Conservation (phyloP, 2,329 filamentous ascomycete species). For the Pezicula carpinea region DNA sequence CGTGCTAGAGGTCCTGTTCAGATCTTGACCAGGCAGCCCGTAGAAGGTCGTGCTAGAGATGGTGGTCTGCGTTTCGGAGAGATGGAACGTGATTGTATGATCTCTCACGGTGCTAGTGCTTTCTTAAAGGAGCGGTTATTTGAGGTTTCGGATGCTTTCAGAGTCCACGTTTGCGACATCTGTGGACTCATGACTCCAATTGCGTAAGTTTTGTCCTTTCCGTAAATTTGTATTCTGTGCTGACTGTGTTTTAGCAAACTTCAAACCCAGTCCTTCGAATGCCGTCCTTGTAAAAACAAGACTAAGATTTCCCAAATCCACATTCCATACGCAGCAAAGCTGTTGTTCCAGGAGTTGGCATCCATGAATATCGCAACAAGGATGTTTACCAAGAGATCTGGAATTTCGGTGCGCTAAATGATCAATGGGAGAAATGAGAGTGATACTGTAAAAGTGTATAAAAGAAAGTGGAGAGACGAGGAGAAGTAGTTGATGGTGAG, state of each 20-base stretch:
- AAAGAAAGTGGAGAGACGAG: neutral
- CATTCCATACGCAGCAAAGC: conserved; percentile 95
- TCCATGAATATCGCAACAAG: conserved; percentile 98
- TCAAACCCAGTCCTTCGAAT: conserved; percentile 94
- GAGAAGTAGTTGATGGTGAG: neutral
- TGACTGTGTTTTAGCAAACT: conserved; percentile 63
- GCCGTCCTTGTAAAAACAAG: conserved; percentile 97
- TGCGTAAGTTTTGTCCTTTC: conserved; percentile 64
- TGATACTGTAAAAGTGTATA: conserved; percentile 10
- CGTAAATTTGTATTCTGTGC: conserved; percentile 13
- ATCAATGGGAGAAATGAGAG: neutral
- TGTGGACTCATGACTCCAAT: conserved; percentile 99
- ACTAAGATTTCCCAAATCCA: conserved; percentile 97
- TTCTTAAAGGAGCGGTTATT: conserved; percentile 98
- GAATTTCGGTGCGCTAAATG: conserved; percentile 62
- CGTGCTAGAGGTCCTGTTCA: conserved; percentile 93
- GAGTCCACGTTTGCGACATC: conserved; percentile 97
- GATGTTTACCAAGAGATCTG: conserved; percentile 88
- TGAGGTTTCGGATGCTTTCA: conserved; percentile 95
- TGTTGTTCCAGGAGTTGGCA: conserved; percentile 96
- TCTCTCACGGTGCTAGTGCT: conserved; percentile 94
- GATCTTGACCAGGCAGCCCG: conserved; percentile 94
- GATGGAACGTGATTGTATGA: conserved; percentile 99
- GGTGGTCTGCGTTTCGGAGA: conserved; percentile 99
- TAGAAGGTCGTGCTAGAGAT: conserved; percentile 96